These are phyloP conservation scores for Thozetella sp. DNA, from an alignment of 495 filamentous ascomycete genomes.

Conservation along the genomic window DNA sequence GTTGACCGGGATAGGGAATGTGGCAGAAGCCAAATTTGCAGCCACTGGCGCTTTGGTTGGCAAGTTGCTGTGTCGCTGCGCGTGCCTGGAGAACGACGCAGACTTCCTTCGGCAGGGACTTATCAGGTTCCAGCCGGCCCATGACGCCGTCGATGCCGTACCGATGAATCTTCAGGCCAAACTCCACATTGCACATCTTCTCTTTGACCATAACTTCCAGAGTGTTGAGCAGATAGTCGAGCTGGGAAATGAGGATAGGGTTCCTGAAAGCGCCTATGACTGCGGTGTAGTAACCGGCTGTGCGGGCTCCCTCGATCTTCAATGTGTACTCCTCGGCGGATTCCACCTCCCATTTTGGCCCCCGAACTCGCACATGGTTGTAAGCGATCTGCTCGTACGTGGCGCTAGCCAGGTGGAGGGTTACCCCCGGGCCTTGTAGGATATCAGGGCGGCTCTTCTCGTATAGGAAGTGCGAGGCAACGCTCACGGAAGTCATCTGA, in stretches of 20 bases:
- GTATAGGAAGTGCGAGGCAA: constrained; percentile 53
- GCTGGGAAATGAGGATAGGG: constrained; percentile 16
- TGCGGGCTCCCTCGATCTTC: constrained; percentile 46
- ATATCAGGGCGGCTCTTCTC: constrained; percentile 50
- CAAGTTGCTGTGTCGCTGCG: constrained; percentile 38
- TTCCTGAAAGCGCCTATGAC: constrained; percentile 49
- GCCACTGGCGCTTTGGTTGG: constrained; percentile 32
- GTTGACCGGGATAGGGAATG: constrained; percentile 41
- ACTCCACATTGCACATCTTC: constrained; percentile 14
- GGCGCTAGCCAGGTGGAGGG: constrained; percentile 32
- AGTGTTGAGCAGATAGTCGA: constrained; percentile 26
- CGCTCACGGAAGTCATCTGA: constrained; percentile 40
- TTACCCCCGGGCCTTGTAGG: constrained; percentile 46
- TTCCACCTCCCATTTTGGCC: constrained; percentile 29
- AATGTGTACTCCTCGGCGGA: constrained; percentile 27
- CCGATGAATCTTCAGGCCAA: constrained; percentile 37
- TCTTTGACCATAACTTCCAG: constrained; percentile 18
- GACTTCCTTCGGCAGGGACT: constrained; percentile 20
- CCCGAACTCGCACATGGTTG: constrained; percentile 34
- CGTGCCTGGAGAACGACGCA: constrained; percentile 42
- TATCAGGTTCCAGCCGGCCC: background rate
- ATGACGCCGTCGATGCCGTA: constrained; percentile 29
- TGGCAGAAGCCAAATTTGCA: constrained; percentile 38
- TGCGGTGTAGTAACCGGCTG: constrained; percentile 41
- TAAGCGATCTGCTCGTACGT: constrained; percentile 41